Evolutionary conservation across 805 yeast species (phyloP), one percentile per base, ranked within the genome.

Genomic region (Pichia cabralensis): DNA sequence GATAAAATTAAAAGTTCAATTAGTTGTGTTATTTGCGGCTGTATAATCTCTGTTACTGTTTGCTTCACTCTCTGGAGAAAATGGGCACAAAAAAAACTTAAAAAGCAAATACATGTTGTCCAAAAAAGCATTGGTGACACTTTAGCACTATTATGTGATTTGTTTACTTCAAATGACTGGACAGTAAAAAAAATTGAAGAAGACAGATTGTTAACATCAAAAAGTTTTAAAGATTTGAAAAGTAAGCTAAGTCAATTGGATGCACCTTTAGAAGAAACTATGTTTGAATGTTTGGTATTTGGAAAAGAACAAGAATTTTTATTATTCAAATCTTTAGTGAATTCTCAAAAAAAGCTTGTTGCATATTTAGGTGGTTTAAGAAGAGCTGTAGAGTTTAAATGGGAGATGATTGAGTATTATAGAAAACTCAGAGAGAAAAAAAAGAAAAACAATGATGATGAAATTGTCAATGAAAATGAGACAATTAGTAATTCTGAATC

Each of bases 301-400:
- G 89, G 92, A 1, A 57, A 62, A 31, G 84, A 76, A 43, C 43
- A 52, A 4, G 79, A 80, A 47, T 76, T 65, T 55, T 39, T 42
- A 0, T 41, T 66, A 1, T 62, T 74, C 23, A 51, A 52, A 10
- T 50, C 65, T 24, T 53, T 79, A 17, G 80, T 74, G 1, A 59
- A 61, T 5, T 67, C 78, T 0, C 68, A 76, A 7, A 62, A 67
- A 26, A 60, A 67, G 9, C 49, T 82, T 41, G 56, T 68, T 6
- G 66, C 71, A 42, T 76, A 74, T 45, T 49, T 81, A 27, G 79
- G 80, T 33, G 89, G 89, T 1, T 58, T 83, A 43, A 61, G 72
- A 40, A 67, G 77, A 30, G 78, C 88, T 11, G 71, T 78, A 9
- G 80, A 75, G 39, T 78, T 79, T 63, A 80, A 77, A 48, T 65